These are phyloP conservation scores for Exophiala bonariae DNA, from an alignment of 2,329 filamentous ascomycete species.

Conservation along the genomic window DNA sequence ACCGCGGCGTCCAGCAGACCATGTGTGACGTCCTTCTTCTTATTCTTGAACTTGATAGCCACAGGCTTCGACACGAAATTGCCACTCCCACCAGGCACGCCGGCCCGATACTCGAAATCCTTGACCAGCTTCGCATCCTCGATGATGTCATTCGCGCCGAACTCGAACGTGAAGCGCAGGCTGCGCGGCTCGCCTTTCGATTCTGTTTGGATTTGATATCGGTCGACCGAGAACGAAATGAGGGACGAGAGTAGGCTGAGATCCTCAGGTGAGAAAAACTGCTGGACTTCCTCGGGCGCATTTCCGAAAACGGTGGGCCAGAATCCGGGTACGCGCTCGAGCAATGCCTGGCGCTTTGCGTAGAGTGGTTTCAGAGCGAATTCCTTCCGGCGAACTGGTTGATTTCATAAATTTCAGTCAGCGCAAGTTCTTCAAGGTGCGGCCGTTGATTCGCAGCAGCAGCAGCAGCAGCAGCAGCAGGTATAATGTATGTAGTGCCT, in stretches of 20 bases:
- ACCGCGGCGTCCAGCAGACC: conserved; percentile 75
- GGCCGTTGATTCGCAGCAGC: no score
- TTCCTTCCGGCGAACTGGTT: conserved; percentile 27
- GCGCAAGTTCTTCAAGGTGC: no score
- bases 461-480: no score
- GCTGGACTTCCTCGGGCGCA: conserved; percentile 80
- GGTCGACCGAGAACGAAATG: conserved; percentile 68
- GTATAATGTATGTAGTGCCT: no score
- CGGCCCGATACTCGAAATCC: conserved; percentile 74
- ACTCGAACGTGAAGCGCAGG: conserved; percentile 75
- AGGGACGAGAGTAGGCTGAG: conserved; percentile 71
- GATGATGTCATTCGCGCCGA: conserved; percentile 80
- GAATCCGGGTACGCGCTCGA: conserved; percentile 79
- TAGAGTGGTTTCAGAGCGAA: conserved; percentile 60
- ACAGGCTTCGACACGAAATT: conserved; percentile 88
- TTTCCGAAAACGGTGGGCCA: conserved; percentile 94
- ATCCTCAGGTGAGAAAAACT: conserved; percentile 82
- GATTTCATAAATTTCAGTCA: conserved; percentile 2
- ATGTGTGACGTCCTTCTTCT: conserved; percentile 77
- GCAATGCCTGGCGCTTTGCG: conserved; percentile 69
- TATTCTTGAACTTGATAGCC: conserved; percentile 80
- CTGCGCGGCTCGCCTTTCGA: conserved; percentile 74
- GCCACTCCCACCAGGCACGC: conserved; percentile 58
- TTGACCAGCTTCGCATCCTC: conserved; percentile 78
- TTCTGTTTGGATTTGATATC: conserved; percentile 70